Evolutionary conservation across 202 grass and related monocot genomes (phyloP), one percentile per base, ranked within the genome.

Genomic region (Eragrostis tef): DNA sequence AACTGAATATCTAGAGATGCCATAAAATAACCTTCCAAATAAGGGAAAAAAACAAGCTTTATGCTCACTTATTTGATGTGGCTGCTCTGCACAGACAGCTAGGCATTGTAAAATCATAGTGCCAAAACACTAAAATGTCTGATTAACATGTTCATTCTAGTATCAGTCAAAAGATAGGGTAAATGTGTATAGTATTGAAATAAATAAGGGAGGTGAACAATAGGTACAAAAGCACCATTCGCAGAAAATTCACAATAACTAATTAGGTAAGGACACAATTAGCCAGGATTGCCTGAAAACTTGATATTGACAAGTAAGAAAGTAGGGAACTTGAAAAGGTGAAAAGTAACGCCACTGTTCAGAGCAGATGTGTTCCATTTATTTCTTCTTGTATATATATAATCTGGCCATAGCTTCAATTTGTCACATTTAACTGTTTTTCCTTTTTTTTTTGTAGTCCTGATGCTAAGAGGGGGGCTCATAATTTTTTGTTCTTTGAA

Each of bases 21-120:
- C 3, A 59, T 65, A 56, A 81, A 26, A 75, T 66, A 45, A n/a
- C 31, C 9, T 79, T 73, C 51, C 59, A 51, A 53, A 44, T 8
- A 78, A 44, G 42, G 43, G 47, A 71, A 62, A 77, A 7, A 14
- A 69, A 69, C 42, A 26, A 29, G 6, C 26, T 8, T 44, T 72
- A 4, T 71, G 25, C 12, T 1, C 60, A 36, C 4, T 9, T 65
- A 74, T 73, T 63, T 75, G 62, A 26, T 29, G 46, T 19, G 45
- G 24, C 45, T 20, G 71, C 49, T 44, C 24, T 65, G 24, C 36
- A 52, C 2, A 73, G 48, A 24, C 61, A 50, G 46, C 67, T 64
- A 61, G 11, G 66, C 20, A 9, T 11, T 39, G 9, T 52, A 31
- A 85, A 41, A 70, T 19, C 53, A 13, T 3, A 16, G 19, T 34